These are phyloP conservation scores for Dactylellina leptospora DNA, from an alignment of 2,329 filamentous ascomycete species.

Conservation along the genomic window DNA sequence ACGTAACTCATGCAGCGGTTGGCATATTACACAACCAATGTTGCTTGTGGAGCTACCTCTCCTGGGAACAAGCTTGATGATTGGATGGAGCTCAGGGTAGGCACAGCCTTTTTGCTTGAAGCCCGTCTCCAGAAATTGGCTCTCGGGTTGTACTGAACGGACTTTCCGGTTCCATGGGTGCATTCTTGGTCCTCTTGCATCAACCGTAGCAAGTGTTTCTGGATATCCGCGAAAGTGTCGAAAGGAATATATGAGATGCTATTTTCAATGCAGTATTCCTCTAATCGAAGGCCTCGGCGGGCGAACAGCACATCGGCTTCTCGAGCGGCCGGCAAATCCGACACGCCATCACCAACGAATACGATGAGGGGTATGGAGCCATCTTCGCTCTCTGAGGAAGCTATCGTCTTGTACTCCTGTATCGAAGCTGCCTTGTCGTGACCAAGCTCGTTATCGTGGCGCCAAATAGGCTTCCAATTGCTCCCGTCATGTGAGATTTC, in stretches of 20 bases:
- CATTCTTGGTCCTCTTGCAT: conserved; percentile 69
- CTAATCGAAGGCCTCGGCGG: conserved; percentile 70
- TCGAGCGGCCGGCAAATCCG: conserved; percentile 72
- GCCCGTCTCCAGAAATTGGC: conserved; percentile 74
- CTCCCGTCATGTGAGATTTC: conserved; percentile 68
- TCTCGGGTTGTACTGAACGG: conserved; percentile 71
- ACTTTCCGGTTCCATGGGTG: conserved; percentile 70
- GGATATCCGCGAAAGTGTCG: conserved; percentile 73
- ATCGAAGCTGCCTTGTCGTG: conserved; percentile 75
- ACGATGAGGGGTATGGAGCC: conserved; percentile 72
- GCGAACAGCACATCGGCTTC: conserved; percentile 75
- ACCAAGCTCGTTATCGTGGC: conserved; percentile 71
- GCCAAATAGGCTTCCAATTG: conserved; percentile 73
- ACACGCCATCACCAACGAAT: conserved; percentile 76
- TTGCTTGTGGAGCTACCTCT: conserved; percentile 38
- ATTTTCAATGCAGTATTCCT: conserved; percentile 73
- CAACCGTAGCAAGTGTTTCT: conserved; percentile 69
- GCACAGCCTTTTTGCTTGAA: conserved; percentile 67
- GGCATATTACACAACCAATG: conserved; percentile 38
- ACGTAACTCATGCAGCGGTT: too few species aligned
- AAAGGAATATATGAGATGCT: conserved; percentile 70
- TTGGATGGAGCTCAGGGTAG: conserved; percentile 54
- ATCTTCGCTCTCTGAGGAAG: conserved; percentile 67
- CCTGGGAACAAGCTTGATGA: conserved; percentile 3
- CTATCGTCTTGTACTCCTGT: conserved; percentile 68